Evolutionary conservation across 2,329 filamentous ascomycete genomes (phyloP).

Genomic region (Emergomyces orientalis): DNA sequence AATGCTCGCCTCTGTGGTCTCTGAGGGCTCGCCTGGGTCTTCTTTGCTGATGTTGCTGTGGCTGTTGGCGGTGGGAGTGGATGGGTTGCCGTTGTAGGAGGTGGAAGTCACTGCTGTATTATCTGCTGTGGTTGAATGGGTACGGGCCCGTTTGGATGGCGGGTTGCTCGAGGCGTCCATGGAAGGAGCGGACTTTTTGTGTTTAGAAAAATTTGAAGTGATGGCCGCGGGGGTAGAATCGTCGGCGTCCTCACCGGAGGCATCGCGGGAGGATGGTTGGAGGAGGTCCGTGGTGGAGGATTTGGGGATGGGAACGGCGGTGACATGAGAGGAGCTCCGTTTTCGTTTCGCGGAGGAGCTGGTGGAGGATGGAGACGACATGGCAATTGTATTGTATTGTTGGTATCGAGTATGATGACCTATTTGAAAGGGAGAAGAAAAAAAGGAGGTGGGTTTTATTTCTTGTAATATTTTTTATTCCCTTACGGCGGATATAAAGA

Average conservation of each 20-base stretch:
- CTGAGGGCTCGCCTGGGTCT: conserved; percentile 60
- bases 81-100: conserved; percentile 22
- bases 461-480: background rate
- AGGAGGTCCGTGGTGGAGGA: conserved; percentile 51
- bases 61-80: conserved; percentile 20
- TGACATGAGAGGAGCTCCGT: conserved; percentile 24
- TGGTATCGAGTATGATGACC: conserved; percentile 10
- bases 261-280: conserved; percentile 69
- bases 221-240: conserved; percentile 51
- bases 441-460: background rate
- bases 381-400: conserved; percentile 28
- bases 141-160: conserved; percentile 67
- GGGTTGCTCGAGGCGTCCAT: conserved; percentile 42
- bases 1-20: conserved; percentile 58
- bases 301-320: conserved; percentile 44
- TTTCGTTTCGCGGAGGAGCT: conserved; percentile 57
- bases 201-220: conserved; percentile 46
- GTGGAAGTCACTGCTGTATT: conserved; percentile 10
- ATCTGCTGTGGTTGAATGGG: conserved; percentile 23
- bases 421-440: background rate
- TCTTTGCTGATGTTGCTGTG: conserved; percentile 35
- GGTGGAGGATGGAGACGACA: conserved; percentile 53
- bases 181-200: conserved; percentile 48
- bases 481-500: background rate
- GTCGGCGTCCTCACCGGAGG: conserved; percentile 70